Conservation (phyloP, 2,329 filamentous ascomycete genomes). For the Periconia macrospinosa region DNA sequence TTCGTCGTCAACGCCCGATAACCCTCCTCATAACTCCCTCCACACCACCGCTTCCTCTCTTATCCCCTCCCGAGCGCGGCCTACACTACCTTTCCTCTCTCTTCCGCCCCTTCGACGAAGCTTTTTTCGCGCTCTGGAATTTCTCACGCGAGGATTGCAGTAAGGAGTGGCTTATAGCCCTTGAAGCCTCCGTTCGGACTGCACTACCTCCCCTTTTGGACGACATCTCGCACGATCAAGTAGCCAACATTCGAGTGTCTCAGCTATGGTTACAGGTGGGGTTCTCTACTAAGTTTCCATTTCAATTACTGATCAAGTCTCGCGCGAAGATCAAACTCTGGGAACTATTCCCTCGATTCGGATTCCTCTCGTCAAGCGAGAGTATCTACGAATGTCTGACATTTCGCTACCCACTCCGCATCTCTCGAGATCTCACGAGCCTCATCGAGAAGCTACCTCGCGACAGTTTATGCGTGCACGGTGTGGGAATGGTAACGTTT, state of each 20-base stretch:
- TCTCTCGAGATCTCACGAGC: slow-evolving; percentile 63
- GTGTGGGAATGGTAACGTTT: slow-evolving; percentile 29
- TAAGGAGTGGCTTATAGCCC: slow-evolving; percentile 56
- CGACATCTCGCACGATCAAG: slow-evolving; percentile 55
- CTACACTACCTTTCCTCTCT: slow-evolving; percentile 60
- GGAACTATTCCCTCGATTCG: slow-evolving; percentile 62
- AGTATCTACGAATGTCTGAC: slow-evolving; percentile 58
- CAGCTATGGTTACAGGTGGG: slow-evolving; percentile 65
- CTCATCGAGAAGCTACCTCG: slow-evolving; percentile 24
- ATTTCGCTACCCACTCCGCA: slow-evolving; percentile 65
- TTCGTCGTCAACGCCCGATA: slow-evolving; percentile 70
- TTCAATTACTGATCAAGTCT: too few species aligned
- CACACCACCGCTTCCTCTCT: slow-evolving; percentile 64
- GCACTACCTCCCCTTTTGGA: slow-evolving; percentile 55
- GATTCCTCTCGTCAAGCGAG: slow-evolving; percentile 49
- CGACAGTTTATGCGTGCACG: slow-evolving; percentile 27
- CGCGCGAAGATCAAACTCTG: slow-evolving; percentile 52
- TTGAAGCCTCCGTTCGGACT: slow-evolving; percentile 66
- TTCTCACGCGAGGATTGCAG: slow-evolving; percentile 58
- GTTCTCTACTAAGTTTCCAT: too few species aligned
- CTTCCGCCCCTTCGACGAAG: slow-evolving; percentile 68
- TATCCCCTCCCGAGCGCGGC: slow-evolving; percentile 63
- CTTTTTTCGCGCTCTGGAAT: slow-evolving; percentile 67
- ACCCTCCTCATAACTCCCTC: slow-evolving; percentile 71
- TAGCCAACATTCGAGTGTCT: slow-evolving; percentile 59